Evolutionary conservation across 768 basidiomycete species (phyloP), one percentile per base, ranked within the genome.

Genomic region (Mycena leptocephala): DNA sequence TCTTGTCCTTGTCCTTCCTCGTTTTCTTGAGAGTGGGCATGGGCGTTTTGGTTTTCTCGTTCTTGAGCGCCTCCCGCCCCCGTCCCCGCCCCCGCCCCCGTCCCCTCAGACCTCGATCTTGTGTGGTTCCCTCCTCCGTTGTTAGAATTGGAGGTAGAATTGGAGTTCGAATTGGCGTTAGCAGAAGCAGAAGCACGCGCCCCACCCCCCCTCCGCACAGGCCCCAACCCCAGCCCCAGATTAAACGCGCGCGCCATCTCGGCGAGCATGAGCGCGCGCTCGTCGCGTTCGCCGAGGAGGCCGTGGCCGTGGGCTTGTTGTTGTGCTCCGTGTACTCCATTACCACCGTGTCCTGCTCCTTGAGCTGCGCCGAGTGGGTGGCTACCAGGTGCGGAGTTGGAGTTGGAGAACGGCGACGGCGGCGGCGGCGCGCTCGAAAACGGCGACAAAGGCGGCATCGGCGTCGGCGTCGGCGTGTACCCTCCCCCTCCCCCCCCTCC

Each of bases 231-330:
- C 91, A 96, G 87, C 16, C 94, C 94, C 58, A 94, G 86, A 78
- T 95, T 94, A 80, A 96, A 94, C 11, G 94, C 95, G 33, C 95
- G 87, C 30, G 94, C 93, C 93, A 95, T 95, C 82, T 96, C 95
- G 0, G 93, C 91, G 61, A 96, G 87, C 90, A 96, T 94, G 58
- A 92, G 84, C 78, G 95, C 93, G 53, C 94, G 83, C 66, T 93
- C 90, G 81, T 94, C 91, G 24, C 9, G 70, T 62, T n/a, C n/a
- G n/a, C n/a, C n/a, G n/a, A n/a, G n/a, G n/a, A n/a, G n/a, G n/a
- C n/a, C n/a, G n/a, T n/a, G 53, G 51, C 26, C 39, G 43, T 20
- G 26, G 9, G 41, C 7, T 18, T 4, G 41, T 43, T 4, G 10
- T 43, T 20, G 13, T 18, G 16, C 41, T 18, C 41, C 16, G 10